Percentiles rank a stretch among this genome's conserved stretches.
Conservation (phyloP, 2,329 filamentous ascomycete species). For the Cytospora chrysosperma region DNA sequence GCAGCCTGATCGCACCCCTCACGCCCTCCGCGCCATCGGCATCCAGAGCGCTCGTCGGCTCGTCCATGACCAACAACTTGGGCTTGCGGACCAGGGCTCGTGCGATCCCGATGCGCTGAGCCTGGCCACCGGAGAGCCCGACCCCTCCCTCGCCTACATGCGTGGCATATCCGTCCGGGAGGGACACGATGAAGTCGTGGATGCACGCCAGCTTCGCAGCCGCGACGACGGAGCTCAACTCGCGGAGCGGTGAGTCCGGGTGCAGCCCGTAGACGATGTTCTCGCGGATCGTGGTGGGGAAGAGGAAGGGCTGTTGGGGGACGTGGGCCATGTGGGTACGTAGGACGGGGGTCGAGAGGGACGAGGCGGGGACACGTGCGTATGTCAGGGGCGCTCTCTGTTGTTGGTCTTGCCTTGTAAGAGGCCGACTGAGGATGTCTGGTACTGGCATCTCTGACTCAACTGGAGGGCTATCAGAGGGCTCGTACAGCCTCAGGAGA, state of each 20-base stretch:
- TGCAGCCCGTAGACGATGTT: slow-evolving; percentile 82
- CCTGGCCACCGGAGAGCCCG: slow-evolving; percentile 20
- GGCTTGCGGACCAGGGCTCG: slow-evolving; percentile 21
- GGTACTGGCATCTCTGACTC: neutral
- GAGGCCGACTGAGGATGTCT: neutral
- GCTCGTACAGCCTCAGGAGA: slow-evolving; percentile 68
- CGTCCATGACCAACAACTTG: slow-evolving; percentile 50
- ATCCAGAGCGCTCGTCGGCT: slow-evolving; percentile 82
- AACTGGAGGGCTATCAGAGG: slow-evolving; percentile 26
- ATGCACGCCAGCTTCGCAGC: slow-evolving; percentile 64
- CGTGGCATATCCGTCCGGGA: slow-evolving; percentile 22
- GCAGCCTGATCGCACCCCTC: slow-evolving; percentile 56
- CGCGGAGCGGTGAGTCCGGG: slow-evolving; percentile 50
- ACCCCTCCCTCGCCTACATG: slow-evolving; percentile 19
- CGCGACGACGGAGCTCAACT: slow-evolving; percentile 42
- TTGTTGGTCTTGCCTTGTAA: neutral
- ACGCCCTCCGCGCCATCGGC: slow-evolving; percentile 64
- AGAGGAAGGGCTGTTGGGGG: slow-evolving; percentile 70
- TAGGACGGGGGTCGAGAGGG: slow-evolving; percentile 60
- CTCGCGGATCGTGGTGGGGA: slow-evolving; percentile 71
- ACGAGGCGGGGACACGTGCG: slow-evolving; percentile 53
- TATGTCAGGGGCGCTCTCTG: slow-evolving; percentile 53
- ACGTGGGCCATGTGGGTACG: slow-evolving; percentile 66
- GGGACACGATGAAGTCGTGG: slow-evolving; percentile 48
- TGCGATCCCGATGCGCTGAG: slow-evolving; percentile 23